Conservation (phyloP, 2,329 filamentous ascomycete species). For the Fusarium compactum region DNA sequence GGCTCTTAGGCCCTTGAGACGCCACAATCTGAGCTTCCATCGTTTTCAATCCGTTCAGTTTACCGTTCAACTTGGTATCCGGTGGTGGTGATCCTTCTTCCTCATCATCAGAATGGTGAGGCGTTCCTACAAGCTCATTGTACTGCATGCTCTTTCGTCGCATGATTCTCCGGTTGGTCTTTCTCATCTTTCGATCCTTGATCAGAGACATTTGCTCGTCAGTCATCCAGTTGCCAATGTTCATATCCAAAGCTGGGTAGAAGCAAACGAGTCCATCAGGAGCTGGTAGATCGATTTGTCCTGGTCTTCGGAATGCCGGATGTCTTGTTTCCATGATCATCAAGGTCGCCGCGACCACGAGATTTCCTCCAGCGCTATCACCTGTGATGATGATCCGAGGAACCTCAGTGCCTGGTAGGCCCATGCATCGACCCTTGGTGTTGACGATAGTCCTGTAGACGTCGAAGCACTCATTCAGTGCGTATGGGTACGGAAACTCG, state of each 20-base stretch:
- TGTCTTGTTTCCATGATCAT: constrained; percentile 87
- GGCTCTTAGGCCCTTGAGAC: constrained; percentile 44
- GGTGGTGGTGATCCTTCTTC: constrained; percentile 55
- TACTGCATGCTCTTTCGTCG: constrained; percentile 91
- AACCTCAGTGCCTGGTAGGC: constrained; percentile 56
- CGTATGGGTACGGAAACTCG: constrained; percentile 63
- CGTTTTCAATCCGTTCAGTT: constrained; percentile 11
- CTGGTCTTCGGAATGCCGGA: constrained; percentile 50
- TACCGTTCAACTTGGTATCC: constrained; percentile 10
- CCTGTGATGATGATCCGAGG: constrained; percentile 60
- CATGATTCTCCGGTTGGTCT: constrained; percentile 82
- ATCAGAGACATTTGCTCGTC: constrained; percentile 98
- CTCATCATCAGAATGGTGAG: constrained; percentile 83
- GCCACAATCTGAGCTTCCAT: constrained; percentile 19
- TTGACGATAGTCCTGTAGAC: constrained; percentile 56
- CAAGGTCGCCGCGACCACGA: constrained; percentile 76
- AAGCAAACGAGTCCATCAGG: constrained; percentile 87
- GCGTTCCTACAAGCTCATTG: constrained; percentile 83
- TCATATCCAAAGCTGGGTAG: constrained; percentile 95
- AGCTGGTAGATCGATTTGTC: constrained; percentile 70
- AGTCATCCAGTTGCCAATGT: constrained; percentile 99
- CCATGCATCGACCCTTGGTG: constrained; percentile 57
- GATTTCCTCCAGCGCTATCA: constrained; percentile 63
- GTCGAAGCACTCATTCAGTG: constrained; percentile 64
- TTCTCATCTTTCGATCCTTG: constrained; percentile 81